Evolutionary conservation across 805 yeast genomes (phyloP).

Genomic region (Phaffomyces antillensis): DNA sequence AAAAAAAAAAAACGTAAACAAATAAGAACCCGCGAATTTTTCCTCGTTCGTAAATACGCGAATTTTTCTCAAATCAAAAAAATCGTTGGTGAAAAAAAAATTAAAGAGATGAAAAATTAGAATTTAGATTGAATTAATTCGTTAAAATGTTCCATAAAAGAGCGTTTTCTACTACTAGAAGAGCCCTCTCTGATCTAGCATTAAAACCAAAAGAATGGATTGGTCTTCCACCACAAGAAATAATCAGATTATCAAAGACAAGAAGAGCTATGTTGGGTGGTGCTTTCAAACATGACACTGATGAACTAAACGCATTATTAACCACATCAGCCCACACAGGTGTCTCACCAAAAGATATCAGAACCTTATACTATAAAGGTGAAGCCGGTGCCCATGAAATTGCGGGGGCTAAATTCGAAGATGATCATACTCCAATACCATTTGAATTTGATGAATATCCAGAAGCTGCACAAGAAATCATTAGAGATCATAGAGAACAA

Average conservation of each 20-base stretch:
- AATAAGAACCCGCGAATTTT: not conserved
- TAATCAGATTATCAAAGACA: conserved; percentile 52
- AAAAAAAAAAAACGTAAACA: conserved; percentile 1
- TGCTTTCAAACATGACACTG: conserved; percentile 39
- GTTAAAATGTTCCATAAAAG: conserved; percentile 6
- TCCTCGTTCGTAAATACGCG: not conserved
- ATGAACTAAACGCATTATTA: conserved; percentile 51
- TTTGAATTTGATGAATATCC: conserved; percentile 61
- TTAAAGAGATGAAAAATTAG: too few relatives aligned
- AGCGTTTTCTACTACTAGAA: conserved; percentile 11
- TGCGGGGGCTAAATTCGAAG: conserved; percentile 25
- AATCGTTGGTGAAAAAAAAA: not conserved
- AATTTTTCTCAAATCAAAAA: not conserved
- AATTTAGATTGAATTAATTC: too few relatives aligned
- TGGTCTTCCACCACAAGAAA: conserved; percentile 56
- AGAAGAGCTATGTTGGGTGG: conserved; percentile 51
- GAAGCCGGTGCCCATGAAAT: conserved; percentile 36
- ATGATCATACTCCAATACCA: conserved; percentile 31
- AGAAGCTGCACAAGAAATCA: conserved; percentile 61
- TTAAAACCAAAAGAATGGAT: conserved; percentile 66
- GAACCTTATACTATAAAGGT: conserved; percentile 33
- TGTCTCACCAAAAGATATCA: conserved; percentile 28
- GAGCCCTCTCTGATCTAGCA: conserved; percentile 26
- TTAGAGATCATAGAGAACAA: conserved; percentile 64
- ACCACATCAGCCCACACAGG: conserved; percentile 39